Evolutionary conservation across 1,284 basidiomycete species (phyloP).

Genomic region (Kalmanozyma brasiliensis): DNA sequence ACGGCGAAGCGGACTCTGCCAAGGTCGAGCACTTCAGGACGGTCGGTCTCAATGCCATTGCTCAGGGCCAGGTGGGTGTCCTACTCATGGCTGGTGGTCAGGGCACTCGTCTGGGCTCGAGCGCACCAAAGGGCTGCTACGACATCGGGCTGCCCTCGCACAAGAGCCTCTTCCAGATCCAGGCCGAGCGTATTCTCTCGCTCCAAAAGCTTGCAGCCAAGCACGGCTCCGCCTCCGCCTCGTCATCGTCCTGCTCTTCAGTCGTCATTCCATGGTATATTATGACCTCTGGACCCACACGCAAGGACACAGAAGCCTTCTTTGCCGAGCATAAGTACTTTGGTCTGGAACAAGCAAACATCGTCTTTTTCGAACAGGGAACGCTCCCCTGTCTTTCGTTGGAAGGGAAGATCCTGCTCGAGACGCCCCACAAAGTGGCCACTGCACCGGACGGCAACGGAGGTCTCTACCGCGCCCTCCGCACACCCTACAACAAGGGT

Average conservation of each 20-base stretch:
- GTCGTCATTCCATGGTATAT: constrained; percentile 91
- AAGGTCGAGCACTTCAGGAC: constrained; percentile 72
- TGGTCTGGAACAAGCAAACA: constrained; percentile 81
- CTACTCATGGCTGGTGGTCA: constrained; percentile 98
- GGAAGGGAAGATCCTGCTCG: constrained; percentile 93
- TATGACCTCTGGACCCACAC: constrained; percentile 98
- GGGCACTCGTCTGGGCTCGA: constrained; percentile 91
- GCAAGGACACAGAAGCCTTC: constrained; percentile 84
- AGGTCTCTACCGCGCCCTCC: constrained; percentile 92
- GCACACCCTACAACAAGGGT: constrained; percentile 74
- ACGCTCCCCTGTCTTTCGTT: constrained; percentile 93
- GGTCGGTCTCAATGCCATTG: constrained; percentile 83
- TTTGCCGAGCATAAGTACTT: constrained; percentile 84
- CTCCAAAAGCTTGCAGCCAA: constrained; percentile 78
- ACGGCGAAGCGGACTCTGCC: constrained; percentile 47
- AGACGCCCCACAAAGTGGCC: constrained; percentile 80
- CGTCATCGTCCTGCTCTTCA: constrained; percentile 71
- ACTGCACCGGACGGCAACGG: constrained; percentile 98
- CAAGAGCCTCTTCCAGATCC: constrained; percentile 94
- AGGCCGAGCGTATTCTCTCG: constrained; percentile 90
- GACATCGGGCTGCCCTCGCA: constrained; percentile 92
- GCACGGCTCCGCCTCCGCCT: constrained; percentile 71
- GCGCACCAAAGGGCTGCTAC: constrained; percentile 95
- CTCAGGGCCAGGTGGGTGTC: constrained; percentile 85
- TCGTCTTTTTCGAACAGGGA: constrained; percentile 98